Percentiles rank a stretch among this genome's conserved stretches.
Conservation (phyloP, 768 basidiomycete species). For the Sarcodon sp. region DNA sequence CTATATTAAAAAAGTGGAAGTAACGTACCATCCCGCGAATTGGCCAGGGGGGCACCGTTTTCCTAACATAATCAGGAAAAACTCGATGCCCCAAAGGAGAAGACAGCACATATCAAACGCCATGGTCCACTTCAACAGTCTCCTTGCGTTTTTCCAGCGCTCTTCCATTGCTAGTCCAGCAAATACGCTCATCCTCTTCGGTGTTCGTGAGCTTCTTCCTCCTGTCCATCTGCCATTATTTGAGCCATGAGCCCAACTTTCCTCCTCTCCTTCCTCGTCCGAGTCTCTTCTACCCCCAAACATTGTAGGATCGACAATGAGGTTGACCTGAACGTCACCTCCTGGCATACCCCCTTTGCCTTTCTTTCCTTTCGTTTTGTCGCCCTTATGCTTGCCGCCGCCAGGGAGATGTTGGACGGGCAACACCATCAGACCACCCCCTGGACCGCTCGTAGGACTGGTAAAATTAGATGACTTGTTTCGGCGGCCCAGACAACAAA, state of each 20-base stretch:
- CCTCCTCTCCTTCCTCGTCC: slow-evolving; percentile 20
- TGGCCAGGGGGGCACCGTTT: slow-evolving; percentile 50
- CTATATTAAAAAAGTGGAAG: neutral
- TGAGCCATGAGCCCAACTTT: slow-evolving; percentile 4
- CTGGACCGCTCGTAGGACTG: slow-evolving; percentile 9
- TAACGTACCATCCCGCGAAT: slow-evolving; percentile 47
- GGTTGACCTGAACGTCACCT: slow-evolving; percentile 55
- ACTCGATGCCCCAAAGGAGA: slow-evolving; percentile 43
- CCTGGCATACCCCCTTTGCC: slow-evolving; percentile 12
- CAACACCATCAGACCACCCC: slow-evolving; percentile 43
- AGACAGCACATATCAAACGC: slow-evolving; percentile 33
- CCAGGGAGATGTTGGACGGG: slow-evolving; percentile 43
- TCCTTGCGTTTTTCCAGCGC: slow-evolving; percentile 44
- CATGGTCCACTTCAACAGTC: slow-evolving; percentile 37
- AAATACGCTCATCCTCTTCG: slow-evolving; percentile 34
- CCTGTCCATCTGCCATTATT: slow-evolving; percentile 13
- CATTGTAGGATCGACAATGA: slow-evolving; percentile 56
- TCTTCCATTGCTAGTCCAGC: slow-evolving; percentile 52
- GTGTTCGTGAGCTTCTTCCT: slow-evolving; percentile 20
- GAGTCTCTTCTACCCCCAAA: slow-evolving; percentile 29
- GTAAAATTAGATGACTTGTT: slow-evolving; percentile 12
- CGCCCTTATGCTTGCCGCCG: slow-evolving; percentile 28
- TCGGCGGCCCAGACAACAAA: slow-evolving; percentile 29
- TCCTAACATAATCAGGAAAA: slow-evolving; percentile 48
- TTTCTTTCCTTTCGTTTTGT: slow-evolving; percentile 21